Evolutionary conservation across 495 filamentous ascomycete species (phyloP).

Genomic region (Bacidia rubella): DNA sequence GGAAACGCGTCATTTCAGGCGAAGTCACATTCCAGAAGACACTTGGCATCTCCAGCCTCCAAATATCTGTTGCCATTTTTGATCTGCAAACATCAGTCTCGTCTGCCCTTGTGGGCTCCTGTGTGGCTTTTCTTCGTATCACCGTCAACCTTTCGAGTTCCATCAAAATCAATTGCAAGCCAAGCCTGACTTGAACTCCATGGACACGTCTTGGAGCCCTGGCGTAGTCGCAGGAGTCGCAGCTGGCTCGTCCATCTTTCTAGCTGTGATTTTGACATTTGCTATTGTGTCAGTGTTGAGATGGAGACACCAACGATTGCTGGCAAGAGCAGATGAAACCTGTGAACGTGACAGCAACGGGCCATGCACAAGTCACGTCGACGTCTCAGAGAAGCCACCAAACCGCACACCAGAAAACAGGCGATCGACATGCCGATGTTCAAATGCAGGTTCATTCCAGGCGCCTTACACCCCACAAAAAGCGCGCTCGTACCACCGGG

Average conservation of each 20-base stretch:
- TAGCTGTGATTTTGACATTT: background rate
- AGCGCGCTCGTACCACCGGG: background rate
- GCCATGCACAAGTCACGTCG: background rate
- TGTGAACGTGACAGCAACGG: background rate
- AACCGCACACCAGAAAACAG: background rate
- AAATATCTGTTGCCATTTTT: background rate
- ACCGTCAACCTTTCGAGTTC: too few relatives aligned
- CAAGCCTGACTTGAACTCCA: too few relatives aligned
- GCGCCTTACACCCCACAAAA: background rate
- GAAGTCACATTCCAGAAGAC: background rate
- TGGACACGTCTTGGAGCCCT: background rate
- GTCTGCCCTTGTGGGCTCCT: background rate
- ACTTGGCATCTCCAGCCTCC: background rate
- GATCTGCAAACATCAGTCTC: background rate
- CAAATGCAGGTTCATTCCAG: background rate
- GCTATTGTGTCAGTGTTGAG: background rate
- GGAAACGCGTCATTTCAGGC: background rate
- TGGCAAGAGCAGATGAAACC: background rate
- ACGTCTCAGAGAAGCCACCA: background rate
- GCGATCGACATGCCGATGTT: background rate
- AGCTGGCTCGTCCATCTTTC: background rate
- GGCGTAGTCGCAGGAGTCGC: background rate
- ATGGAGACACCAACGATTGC: background rate
- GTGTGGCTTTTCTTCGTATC: background rate
- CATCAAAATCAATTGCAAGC: too few relatives aligned